Evolutionary conservation across 345 rosid species (phyloP).

Genomic region (Acer saccharum): DNA sequence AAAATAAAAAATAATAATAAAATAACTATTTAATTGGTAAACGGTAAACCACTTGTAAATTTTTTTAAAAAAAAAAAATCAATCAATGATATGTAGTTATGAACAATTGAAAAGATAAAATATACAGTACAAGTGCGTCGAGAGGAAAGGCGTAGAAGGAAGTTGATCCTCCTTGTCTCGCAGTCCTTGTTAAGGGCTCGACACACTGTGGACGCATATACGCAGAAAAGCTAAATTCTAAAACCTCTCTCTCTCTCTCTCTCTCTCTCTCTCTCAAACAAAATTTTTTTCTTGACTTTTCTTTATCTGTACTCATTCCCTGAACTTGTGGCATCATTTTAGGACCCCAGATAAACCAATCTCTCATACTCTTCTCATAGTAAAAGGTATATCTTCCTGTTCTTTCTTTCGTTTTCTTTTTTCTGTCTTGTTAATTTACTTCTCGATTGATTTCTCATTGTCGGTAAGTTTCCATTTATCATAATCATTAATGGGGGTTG

Average conservation of each 20-base stretch:
- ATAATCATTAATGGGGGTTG: slow-evolving; percentile 10
- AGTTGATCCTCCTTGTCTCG: neutral
- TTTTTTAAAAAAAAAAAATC: too few relatives aligned
- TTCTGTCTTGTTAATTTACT: neutral
- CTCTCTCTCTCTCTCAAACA: neutral
- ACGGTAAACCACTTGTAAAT: too few relatives aligned
- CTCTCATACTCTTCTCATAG: neutral
- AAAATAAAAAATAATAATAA: too few relatives aligned
- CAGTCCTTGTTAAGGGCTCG: neutral
- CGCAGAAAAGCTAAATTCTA: neutral
- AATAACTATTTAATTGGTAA: too few relatives aligned
- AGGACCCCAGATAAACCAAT: slow-evolving; percentile 18
- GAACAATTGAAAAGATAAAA: neutral
- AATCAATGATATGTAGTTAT: too few relatives aligned
- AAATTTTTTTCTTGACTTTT: slow-evolving; percentile 29
- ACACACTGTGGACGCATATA: neutral
- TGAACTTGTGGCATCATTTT: slow-evolving; percentile 40
- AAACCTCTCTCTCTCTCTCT: neutral
- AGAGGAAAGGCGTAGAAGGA: neutral
- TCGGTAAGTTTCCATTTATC: slow-evolving; percentile 5
- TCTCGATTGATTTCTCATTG: neutral
- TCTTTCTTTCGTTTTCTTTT: neutral
- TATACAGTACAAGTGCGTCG: neutral
- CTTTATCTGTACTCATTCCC: slow-evolving; percentile 46
- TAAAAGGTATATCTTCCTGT: slow-evolving; percentile 13